Base-by-base conservation (phyloP, 768 basidiomycete species). In the Kwoniella heveanensis region DNA sequence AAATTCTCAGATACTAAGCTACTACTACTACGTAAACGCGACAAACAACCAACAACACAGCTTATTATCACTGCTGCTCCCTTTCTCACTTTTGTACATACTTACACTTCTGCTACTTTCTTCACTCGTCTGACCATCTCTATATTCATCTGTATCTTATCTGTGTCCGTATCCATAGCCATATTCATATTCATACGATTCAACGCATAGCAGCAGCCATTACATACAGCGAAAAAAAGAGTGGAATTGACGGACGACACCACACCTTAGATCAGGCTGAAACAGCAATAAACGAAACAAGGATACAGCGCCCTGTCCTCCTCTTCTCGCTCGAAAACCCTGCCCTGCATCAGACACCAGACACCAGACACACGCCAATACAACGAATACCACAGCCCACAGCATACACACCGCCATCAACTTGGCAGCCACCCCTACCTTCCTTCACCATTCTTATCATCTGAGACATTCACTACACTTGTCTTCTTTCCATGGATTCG, bases 191-290 rank as follows among this genome's bases (percentile, higher is more conserved):
- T n/a, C n/a, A 10, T 48, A 4, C 25, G n/a, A 10, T 25, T 24
- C 25, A 21, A 6, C 13, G 13, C 32, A 36, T 36, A 36, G 32
- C 32, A 36, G 32, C 32, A 36, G 32, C 13, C 32, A 36, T 36
- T 36, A 13, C 32, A 36, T 36, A 36, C 6, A 36, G n/a, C n/a
- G n/a, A n/a, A n/a, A n/a, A n/a, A n/a, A n/a, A n/a, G n/a, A n/a
- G n/a, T n/a, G n/a, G n/a, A n/a, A n/a, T n/a, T n/a, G n/a, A n/a
- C n/a, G n/a, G n/a, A n/a, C n/a, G n/a, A n/a, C n/a, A n/a, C 32
- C 32, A 7, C 32, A 6, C 39, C 39, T 8, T 3, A 9, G 39
- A 17, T 37, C 54, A 56, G 59, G 51, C 59, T 60, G 59, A 60
- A 60, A 60, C 59, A 53, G n/a, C 29, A n/a, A n/a, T n/a, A n/a